Evolutionary conservation across 169 alveolate genomes (phyloP).

Genomic region (Eimeria acervulina): DNA sequence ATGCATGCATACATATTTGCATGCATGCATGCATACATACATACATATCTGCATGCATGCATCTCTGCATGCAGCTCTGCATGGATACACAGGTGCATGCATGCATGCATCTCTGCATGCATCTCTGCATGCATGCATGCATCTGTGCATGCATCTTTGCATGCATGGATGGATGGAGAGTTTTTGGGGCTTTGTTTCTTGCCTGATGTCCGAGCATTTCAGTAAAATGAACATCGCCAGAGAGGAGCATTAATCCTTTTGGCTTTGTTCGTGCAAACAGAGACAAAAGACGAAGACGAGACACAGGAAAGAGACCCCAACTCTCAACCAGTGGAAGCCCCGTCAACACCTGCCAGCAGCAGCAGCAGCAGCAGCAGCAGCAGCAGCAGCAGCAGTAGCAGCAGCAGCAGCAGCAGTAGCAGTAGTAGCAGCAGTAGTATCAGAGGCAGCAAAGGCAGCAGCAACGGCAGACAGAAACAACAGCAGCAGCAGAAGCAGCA

Average conservation of each 20-base stretch:
- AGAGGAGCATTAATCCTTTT: slow-evolving; percentile 84
- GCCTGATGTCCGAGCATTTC: slow-evolving; percentile 84
- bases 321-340: slow-evolving; percentile 85
- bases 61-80: no score
- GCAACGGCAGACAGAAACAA: slow-evolving; percentile 45
- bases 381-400: not conserved
- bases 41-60: not conserved
- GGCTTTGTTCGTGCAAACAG: slow-evolving; percentile 84
- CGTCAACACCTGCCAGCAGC: slow-evolving; percentile 80
- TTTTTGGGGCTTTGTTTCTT: not conserved
- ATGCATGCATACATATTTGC: no score
- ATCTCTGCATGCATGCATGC: no score
- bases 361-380: slow-evolving; percentile 40
- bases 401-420: not conserved
- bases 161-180: not conserved
- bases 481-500: not conserved
- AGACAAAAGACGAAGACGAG: slow-evolving; percentile 77
- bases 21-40: no score
- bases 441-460: slow-evolving; percentile 15
- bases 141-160: not conserved
- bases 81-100: no score
- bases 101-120: no score
- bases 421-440: not conserved
- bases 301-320: slow-evolving; percentile 87
- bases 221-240: slow-evolving; percentile 88